Base-by-base conservation (phyloP, 495 filamentous ascomycete genomes). In the Beverwykella pulmonaria region DNA sequence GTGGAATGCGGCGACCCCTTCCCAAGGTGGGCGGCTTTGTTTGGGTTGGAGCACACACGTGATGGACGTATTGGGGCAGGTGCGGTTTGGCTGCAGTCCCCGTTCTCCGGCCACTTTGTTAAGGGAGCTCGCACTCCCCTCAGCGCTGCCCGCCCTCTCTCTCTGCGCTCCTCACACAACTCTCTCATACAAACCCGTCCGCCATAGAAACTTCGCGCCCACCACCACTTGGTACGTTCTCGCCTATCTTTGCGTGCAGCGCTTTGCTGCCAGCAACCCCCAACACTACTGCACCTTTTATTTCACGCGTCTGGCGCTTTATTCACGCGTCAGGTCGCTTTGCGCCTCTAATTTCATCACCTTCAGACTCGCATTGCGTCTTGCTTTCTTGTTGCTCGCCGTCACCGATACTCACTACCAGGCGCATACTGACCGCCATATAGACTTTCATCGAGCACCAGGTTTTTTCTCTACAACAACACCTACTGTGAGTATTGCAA, bases 311-410 rank as follows among this genome's bases (percentile, higher is more conserved):
- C 48, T 52, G 34, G 36, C 23, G 4, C 30, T 19, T 26, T 5
- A 36, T 61, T 61, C 59, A 36, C 44, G 39, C 61, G 44, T 30
- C 44, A 25, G 26, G 20, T 30, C 30, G 49, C 36, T 25, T 39
- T n/a, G 36, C 14, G 26, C 15, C 53, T 39, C 53, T 26, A n/a
- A 25, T 52, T 58, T 57, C 61, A 1, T 65, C 61, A 49, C 44
- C 53, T 49, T 49, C 30, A 19, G 9, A 20, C 22, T 53, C n/a
- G 22, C 15, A 15, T 56, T n/a, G 29, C 60, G 60, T 63, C 60
- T 58, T 65, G 52, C 19, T 59, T 66, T 59, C 63, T 53, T 54
- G 63, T 66, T 66, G 54, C 12, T 60, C 63, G 63, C 55, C 63
- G 63, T 66, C 63, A 27, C 56, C 19, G 6, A 2, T 34, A 53